phyloP scores from a whole-genome alignment of 495 filamentous ascomycete genomes.

The Penicillium fimorum region DNA sequence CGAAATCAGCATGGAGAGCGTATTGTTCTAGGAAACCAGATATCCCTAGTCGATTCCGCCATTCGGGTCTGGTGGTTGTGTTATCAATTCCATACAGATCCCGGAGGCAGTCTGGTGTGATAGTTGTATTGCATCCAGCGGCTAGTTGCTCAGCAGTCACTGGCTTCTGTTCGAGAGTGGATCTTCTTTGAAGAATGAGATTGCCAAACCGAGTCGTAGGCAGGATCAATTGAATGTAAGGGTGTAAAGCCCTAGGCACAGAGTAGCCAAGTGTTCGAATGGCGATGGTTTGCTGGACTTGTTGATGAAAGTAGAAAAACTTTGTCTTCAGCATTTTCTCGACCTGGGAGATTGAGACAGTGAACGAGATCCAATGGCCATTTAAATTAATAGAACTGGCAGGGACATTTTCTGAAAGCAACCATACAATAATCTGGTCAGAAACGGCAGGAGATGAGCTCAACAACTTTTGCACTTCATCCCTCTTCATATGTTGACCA shows the following conservation, averaged over 20 bases:
- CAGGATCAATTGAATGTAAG: constrained; percentile 51
- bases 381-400: constrained; percentile 41
- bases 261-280: constrained; percentile 61
- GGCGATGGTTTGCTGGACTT: constrained; percentile 28
- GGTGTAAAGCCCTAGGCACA: constrained; percentile 49
- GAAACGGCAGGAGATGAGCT: constrained; percentile 45
- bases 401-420: constrained; percentile 46
- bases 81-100: constrained; percentile 58
- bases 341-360: constrained; percentile 49
- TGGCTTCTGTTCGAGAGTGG: constrained; percentile 26
- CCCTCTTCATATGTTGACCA: constrained; percentile 62
- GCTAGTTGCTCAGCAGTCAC: constrained; percentile 26
- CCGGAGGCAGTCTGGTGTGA: constrained; percentile 60
- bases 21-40: constrained; percentile 69
- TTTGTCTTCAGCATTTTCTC: constrained; percentile 52
- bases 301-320: constrained; percentile 53
- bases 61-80: constrained; percentile 35
- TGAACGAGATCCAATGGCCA: constrained; percentile 58
- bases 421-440: constrained; percentile 48
- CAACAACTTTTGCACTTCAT: constrained; percentile 51
- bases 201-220: constrained; percentile 56
- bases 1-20: constrained; percentile 58
- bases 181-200: constrained; percentile 23
- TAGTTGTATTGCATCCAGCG: constrained; percentile 44
- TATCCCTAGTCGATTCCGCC: constrained; percentile 57